Conservation (phyloP, 208 protist genomes). For the Blastocrithidia nonstop region DNA sequence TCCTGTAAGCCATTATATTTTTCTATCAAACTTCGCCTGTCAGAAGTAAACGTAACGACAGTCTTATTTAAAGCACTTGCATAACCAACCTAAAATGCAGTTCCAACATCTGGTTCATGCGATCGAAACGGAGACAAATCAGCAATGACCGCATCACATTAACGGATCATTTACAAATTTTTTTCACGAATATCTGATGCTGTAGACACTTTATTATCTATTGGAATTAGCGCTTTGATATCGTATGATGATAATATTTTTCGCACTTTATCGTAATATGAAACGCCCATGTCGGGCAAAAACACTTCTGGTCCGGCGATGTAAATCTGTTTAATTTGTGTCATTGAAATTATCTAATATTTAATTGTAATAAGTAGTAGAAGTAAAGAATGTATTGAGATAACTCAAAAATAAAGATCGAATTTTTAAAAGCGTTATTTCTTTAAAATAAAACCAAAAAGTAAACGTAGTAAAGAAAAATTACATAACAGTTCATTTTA, state of each 20-base stretch:
- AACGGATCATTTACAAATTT: slow-evolving; percentile 62
- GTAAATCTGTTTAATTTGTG: slow-evolving; percentile 61
- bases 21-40: slow-evolving; percentile 32
- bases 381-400: background rate
- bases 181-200: slow-evolving; percentile 43
- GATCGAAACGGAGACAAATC: slow-evolving; percentile 72
- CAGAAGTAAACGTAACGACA: slow-evolving; percentile 39
- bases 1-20: slow-evolving; percentile 40
- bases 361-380: background rate
- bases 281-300: slow-evolving; percentile 27
- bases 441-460: background rate
- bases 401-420: background rate
- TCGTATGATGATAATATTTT: slow-evolving; percentile 13
- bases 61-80: slow-evolving; percentile 46
- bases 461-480: background rate
- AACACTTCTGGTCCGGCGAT: slow-evolving; percentile 75
- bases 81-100: slow-evolving; percentile 75
- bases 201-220: slow-evolving; percentile 24
- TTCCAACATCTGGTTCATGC: slow-evolving; percentile 58
- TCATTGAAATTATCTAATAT: background rate
- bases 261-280: slow-evolving; percentile 41
- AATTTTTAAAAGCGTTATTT: background rate
- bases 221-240: slow-evolving; percentile 37
- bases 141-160: slow-evolving; percentile 64
- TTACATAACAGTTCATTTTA: no score